These are phyloP conservation scores for Ceratobasidium papillatum DNA, from an alignment of 1,284 basidiomycete genomes.

Conservation along the genomic window DNA sequence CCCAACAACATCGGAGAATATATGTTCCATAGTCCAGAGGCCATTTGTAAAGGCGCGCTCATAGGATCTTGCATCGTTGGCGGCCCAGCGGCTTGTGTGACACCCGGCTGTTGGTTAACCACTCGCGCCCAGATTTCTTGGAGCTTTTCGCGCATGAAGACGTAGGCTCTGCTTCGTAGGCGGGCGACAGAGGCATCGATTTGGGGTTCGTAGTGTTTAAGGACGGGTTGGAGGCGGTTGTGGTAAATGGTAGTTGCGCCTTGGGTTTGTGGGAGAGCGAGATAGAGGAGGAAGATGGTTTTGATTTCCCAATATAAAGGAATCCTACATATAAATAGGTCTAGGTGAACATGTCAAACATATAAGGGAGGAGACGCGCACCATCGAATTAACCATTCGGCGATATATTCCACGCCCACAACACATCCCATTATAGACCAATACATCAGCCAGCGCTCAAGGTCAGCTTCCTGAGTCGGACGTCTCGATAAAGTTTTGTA, in stretches of 20 bases:
- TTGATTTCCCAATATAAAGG: conserved; percentile 89
- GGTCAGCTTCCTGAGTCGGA: conserved; percentile 77
- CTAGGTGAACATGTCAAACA: conserved; percentile 33
- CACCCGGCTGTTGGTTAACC: conserved; percentile 47
- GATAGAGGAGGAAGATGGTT: conserved; percentile 85
- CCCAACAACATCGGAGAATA: conserved; percentile 65
- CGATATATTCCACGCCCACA: conserved; percentile 75
- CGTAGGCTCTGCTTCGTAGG: conserved; percentile 65
- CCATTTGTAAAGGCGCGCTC: conserved; percentile 69
- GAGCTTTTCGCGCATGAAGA: conserved; percentile 62
- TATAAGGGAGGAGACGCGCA: conserved; percentile 52
- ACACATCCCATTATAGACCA: conserved; percentile 86
- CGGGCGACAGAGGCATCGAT: conserved; percentile 80
- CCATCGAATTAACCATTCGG: conserved; percentile 87
- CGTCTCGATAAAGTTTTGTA: conserved; percentile 84
- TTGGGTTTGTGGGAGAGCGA: conserved; percentile 86
- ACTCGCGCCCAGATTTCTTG: conserved; percentile 67
- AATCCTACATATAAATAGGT: conserved; percentile 63
- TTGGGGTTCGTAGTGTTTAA: conserved; percentile 75
- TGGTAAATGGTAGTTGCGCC: conserved; percentile 84
- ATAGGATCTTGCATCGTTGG: conserved; percentile 64
- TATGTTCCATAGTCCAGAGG: conserved; percentile 70
- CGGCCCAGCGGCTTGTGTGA: conserved; percentile 50
- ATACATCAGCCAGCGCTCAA: conserved; percentile 90
- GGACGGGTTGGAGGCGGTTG: conserved; percentile 79